These are phyloP conservation scores for Gnetum montanum DNA, from an alignment of 75 land plant genomes.

Conservation along the genomic window DNA sequence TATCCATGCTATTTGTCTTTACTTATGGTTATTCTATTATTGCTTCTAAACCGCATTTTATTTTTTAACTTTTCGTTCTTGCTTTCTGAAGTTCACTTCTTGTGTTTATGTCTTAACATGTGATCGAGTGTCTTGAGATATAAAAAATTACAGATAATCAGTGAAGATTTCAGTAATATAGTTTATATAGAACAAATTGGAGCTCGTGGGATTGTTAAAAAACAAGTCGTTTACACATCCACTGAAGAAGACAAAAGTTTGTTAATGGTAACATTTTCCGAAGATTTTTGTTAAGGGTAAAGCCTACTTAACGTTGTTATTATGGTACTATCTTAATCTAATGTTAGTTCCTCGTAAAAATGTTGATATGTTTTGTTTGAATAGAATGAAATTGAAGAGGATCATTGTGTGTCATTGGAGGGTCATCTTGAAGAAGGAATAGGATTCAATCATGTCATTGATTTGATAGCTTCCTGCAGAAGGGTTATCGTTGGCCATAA, in stretches of 20 bases:
- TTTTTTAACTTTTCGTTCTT: too few relatives aligned
- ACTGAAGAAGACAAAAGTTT: slow-evolving; percentile 37
- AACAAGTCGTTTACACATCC: slow-evolving; percentile 37
- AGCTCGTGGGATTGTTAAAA: slow-evolving; percentile 14
- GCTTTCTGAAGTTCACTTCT: too few relatives aligned
- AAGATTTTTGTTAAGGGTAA: too few relatives aligned
- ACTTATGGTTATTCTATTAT: too few relatives aligned
- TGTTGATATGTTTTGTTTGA: neutral
- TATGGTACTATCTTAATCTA: too few relatives aligned
- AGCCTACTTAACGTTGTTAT: too few relatives aligned
- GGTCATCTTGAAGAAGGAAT: slow-evolving; percentile 46
- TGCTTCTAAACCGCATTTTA: too few relatives aligned
- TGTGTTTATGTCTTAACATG: too few relatives aligned
- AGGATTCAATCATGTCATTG: slow-evolving; percentile 89
- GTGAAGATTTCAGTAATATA: slow-evolving; percentile 55
- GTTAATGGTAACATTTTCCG: slow-evolving; percentile 41
- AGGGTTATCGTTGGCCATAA: slow-evolving; percentile 88
- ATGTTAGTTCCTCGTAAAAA: too few relatives aligned
- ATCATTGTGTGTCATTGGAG: slow-evolving; percentile 9
- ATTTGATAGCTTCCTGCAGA: slow-evolving; percentile 54
- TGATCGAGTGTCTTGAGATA: too few relatives aligned
- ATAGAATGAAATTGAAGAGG: slow-evolving; percentile 50
- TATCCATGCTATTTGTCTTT: too few relatives aligned
- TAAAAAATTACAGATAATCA: slow-evolving; percentile 61
- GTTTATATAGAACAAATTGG: slow-evolving; percentile 26